Conservation (phyloP, 2,329 filamentous ascomycete species). For the Fusarium transvaalense region DNA sequence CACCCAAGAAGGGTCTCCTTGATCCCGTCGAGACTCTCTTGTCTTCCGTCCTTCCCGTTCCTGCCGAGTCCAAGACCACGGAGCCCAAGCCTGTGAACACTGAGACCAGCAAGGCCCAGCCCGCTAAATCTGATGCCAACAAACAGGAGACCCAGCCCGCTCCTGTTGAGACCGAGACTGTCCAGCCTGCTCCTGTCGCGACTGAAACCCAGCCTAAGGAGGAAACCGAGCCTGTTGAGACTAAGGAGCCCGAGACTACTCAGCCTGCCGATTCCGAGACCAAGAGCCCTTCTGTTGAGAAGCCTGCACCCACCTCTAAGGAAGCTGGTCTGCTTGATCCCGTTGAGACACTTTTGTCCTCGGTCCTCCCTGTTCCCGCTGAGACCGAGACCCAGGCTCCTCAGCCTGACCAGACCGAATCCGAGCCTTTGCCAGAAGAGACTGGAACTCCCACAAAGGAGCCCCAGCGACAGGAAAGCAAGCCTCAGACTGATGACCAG, state of each 20-base stretch:
- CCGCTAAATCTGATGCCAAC: conserved; percentile 4
- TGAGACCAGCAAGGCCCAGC: conserved; percentile 12
- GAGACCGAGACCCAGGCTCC: conserved; percentile 23
- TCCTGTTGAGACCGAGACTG: conserved; percentile 12
- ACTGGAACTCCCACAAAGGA: conserved; percentile 27
- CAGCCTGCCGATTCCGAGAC: conserved; percentile 24
- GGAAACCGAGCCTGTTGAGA: conserved; percentile 14
- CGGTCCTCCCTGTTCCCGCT: conserved; percentile 27
- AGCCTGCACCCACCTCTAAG: conserved; percentile 29
- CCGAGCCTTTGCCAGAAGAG: conserved; percentile 16
- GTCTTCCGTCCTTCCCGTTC: conserved; percentile 25
- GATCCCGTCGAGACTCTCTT: conserved; percentile 40
- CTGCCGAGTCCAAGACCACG: conserved; percentile 25
- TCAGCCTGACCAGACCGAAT: conserved; percentile 25
- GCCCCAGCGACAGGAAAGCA: conserved; percentile 30
- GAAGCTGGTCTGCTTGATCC: conserved; percentile 37
- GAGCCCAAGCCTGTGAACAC: conserved; percentile 21
- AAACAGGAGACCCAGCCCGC: conserved; percentile 14
- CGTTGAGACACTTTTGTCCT: conserved; percentile 36
- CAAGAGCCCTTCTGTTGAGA: conserved; percentile 13
- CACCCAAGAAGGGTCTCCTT: conserved; percentile 35
- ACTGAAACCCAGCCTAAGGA: conserved; percentile 12
- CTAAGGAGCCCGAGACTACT: conserved; percentile 5
- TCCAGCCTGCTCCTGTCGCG: neutral
- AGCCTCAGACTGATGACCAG: conserved; percentile 18